Base-by-base conservation (phyloP, 768 basidiomycete species). In the Phylloporus sp. region DNA sequence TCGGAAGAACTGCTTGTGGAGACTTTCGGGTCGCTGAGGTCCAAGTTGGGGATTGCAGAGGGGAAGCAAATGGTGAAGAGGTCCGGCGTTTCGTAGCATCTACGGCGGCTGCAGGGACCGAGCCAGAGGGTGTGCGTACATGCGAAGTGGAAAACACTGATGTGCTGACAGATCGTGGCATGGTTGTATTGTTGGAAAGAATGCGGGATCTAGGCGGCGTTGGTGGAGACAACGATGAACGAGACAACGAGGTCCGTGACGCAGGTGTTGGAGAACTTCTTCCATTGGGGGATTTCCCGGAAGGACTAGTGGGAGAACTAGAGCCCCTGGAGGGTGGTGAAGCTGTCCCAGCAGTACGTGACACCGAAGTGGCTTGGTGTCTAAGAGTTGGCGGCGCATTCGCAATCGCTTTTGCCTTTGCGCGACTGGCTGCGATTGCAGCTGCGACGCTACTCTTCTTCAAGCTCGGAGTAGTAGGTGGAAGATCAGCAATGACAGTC, bases 381-480 rank as follows among this genome's bases (percentile, higher is more conserved):
- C 86, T 79, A 44, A 90, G 74, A 45, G 80, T 80, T 4, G 91
- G 91, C 18, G 91, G 91, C 9, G 89, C 87, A 28, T 77, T 84
- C 3, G 91, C 88, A 54, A 90, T 90, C 20, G 81, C 85, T 61
- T 85, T 91, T 15, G 90, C 89, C 65, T 91, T 95, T 15, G 87
- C 90, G 22, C 92, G 80, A 64, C 88, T 94, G 20, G 93, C 91
- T 35, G 93, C 93, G 60, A 95, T 89, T 22, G 90, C 83, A 9
- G 92, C 89, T 35, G 89, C 86, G 49, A 94, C 75, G 52, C 89
- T 91, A 40, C 81, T 81, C 69, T 93, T 93, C 72, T 92, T 93
- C 47, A 68, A 67, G 47, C 67, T 70, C 45, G 80, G 80, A 15
- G 86, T 81, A 8, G 80, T 80, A 3, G 79, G 76, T 27, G 77